phyloP scores from a whole-genome alignment of 2,329 filamentous ascomycete species.

The Monosporascus sp. region DNA sequence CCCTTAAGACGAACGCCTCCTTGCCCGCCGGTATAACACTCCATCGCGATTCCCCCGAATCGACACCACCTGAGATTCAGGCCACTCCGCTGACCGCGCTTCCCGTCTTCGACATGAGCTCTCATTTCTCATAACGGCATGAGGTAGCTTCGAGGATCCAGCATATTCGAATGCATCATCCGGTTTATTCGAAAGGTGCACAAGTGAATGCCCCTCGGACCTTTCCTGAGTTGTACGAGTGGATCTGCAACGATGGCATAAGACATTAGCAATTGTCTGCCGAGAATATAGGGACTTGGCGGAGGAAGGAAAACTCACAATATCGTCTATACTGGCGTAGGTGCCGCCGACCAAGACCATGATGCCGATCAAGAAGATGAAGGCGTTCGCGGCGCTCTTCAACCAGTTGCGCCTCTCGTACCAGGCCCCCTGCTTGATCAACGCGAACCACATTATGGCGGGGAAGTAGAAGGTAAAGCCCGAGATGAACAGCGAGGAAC shows the following conservation, averaged over 20 bases:
- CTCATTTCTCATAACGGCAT: too few relatives aligned
- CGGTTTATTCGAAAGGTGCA: neutral
- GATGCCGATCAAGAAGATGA: conserved; percentile 25
- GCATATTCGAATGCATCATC: neutral
- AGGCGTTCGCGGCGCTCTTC: conserved; percentile 15
- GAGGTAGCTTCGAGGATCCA: too few relatives aligned
- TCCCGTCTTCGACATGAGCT: too few relatives aligned
- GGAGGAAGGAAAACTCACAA: conserved; percentile 20
- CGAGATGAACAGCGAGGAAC: conserved; percentile 45
- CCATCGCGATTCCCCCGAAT: too few relatives aligned
- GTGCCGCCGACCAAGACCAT: conserved; percentile 27
- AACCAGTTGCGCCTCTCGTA: conserved; percentile 23
- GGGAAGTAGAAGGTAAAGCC: conserved; percentile 36
- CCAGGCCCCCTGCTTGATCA: conserved; percentile 24
- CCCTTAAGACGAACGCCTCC: too few relatives aligned
- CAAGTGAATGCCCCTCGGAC: neutral
- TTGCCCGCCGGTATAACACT: too few relatives aligned
- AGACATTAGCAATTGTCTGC: neutral
- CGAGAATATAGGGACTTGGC: neutral
- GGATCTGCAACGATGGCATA: neutral
- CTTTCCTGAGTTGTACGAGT: neutral
- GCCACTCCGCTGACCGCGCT: too few relatives aligned
- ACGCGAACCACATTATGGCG: conserved; percentile 29
- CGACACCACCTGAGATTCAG: too few relatives aligned
- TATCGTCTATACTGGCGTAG: conserved; percentile 27